Conservation (phyloP, 1,139 yeast genomes). For the Candida anutae region DNA sequence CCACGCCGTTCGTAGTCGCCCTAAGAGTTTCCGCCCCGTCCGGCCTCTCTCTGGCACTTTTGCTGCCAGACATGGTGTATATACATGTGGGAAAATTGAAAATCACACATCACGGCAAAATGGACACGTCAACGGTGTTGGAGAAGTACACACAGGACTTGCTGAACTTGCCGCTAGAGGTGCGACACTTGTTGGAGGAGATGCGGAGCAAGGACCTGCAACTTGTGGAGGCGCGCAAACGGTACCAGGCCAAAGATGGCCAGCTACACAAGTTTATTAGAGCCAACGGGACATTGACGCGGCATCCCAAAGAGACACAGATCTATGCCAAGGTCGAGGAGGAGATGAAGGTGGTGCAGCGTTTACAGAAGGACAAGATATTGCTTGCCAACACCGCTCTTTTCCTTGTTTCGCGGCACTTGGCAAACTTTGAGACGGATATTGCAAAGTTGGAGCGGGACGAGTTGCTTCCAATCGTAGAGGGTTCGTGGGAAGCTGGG, state of each 20-base stretch:
- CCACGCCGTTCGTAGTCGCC: no score
- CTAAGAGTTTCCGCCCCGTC: no score
- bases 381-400: conserved; percentile 77
- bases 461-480: conserved; percentile 63
- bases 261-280: conserved; percentile 77
- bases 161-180: conserved; percentile 84
- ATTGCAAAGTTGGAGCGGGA: conserved; percentile 70
- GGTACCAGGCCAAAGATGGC: conserved; percentile 64
- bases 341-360: conserved; percentile 53
- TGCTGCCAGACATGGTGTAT: no score
- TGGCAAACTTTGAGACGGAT: conserved; percentile 65
- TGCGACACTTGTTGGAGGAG: conserved; percentile 75
- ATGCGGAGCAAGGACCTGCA: conserved; percentile 63
- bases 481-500: conserved; percentile 13
- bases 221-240: conserved; percentile 57
- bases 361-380: conserved; percentile 70
- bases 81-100: no score
- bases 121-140: conserved; percentile 45
- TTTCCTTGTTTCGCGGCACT: conserved; percentile 67
- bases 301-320: conserved; percentile 76
- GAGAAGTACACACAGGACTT: conserved; percentile 47
- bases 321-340: conserved; percentile 60
- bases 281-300: conserved; percentile 74
- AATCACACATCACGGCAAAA: no score
- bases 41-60: no score